phyloP scores from a whole-genome alignment of 495 filamentous ascomycete species.

The Hypoxylon perforatum region DNA sequence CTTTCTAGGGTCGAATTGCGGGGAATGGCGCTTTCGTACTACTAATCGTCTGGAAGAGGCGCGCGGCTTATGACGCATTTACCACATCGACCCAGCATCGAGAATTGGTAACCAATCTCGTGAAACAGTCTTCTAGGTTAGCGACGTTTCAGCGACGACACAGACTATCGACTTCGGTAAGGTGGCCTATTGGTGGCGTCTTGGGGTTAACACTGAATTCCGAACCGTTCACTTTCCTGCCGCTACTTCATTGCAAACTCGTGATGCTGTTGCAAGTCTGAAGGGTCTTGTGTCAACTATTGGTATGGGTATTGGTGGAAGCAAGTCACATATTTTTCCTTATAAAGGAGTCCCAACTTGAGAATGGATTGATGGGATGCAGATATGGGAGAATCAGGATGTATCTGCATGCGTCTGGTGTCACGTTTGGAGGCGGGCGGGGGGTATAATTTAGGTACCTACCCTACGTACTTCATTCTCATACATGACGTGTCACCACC shows the following conservation, averaged over 20 bases:
- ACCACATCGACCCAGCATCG: slow-evolving; percentile 1
- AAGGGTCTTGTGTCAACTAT: slow-evolving; percentile 7
- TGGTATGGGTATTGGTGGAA: slow-evolving; percentile 10
- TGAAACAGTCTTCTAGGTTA: background rate
- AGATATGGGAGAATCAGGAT: background rate
- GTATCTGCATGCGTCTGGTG: slow-evolving; percentile 2
- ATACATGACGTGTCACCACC: too few relatives aligned
- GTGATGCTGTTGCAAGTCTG: background rate
- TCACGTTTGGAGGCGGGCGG: slow-evolving; percentile 13
- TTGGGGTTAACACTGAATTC: slow-evolving; percentile 1
- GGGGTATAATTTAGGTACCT: too few relatives aligned
- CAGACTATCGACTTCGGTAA: slow-evolving; percentile 10
- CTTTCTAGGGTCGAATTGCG: slow-evolving; percentile 5
- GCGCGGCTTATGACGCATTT: slow-evolving; percentile 5
- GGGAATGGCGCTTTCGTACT: slow-evolving; percentile 4
- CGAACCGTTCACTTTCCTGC: slow-evolving; percentile 15
- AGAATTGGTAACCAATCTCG: slow-evolving; percentile 6
- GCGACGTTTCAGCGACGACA: background rate
- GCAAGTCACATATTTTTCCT: slow-evolving; percentile 1
- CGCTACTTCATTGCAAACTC: background rate
- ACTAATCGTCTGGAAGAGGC: slow-evolving; percentile 8
- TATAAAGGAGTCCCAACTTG: slow-evolving; percentile 5
- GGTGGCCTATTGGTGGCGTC: slow-evolving; percentile 17
- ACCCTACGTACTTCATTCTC: too few relatives aligned
- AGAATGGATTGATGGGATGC: slow-evolving; percentile 1